A percentile compares a stretch with the other conserved stretches of the same genome.
phyloP scores from a whole-genome alignment of 208 protist species.

The Perkinsela sp. region DNA sequence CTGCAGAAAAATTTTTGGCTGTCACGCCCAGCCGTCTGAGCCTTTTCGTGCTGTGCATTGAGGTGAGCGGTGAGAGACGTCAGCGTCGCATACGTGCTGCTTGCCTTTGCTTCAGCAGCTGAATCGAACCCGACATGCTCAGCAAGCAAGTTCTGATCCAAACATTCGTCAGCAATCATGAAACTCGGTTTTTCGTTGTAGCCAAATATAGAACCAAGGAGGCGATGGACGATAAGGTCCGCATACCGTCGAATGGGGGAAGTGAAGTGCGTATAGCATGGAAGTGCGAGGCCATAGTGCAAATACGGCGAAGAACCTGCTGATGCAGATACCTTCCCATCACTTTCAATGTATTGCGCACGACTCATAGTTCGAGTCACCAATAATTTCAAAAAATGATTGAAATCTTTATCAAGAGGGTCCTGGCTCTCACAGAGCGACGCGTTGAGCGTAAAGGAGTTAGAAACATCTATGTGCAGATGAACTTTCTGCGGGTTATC shows the following conservation, averaged over 20 bases:
- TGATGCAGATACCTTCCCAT: constrained; percentile 11
- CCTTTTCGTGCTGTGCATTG: constrained; percentile 66
- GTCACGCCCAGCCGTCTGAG: constrained; percentile 58
- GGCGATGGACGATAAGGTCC: constrained; percentile 73
- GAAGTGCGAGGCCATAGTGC: constrained; percentile 73
- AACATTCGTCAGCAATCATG: background rate
- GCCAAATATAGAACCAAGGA: constrained; percentile 1
- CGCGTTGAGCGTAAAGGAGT: constrained; percentile 38
- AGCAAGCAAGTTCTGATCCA: background rate
- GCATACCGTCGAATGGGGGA: constrained; percentile 77
- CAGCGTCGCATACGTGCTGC: constrained; percentile 33
- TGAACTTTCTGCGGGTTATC: constrained; percentile 21
- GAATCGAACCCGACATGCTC: constrained; percentile 20
- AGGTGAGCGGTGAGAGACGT: constrained; percentile 39
- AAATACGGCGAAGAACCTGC: constrained; percentile 44
- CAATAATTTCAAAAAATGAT: constrained; percentile 59
- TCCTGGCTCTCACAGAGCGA: constrained; percentile 46
- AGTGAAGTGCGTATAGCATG: constrained; percentile 81
- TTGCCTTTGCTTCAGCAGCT: constrained; percentile 12
- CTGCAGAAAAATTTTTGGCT: constrained; percentile 67
- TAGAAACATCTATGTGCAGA: constrained; percentile 34
- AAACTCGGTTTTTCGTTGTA: background rate
- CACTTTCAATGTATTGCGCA: constrained; percentile 69
- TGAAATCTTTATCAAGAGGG: constrained; percentile 48
- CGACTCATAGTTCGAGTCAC: constrained; percentile 65